Evolutionary conservation across 208 protist species (phyloP), one percentile per base, ranked within the genome.

Genomic region (Wallacemonas rigidus): DNA sequence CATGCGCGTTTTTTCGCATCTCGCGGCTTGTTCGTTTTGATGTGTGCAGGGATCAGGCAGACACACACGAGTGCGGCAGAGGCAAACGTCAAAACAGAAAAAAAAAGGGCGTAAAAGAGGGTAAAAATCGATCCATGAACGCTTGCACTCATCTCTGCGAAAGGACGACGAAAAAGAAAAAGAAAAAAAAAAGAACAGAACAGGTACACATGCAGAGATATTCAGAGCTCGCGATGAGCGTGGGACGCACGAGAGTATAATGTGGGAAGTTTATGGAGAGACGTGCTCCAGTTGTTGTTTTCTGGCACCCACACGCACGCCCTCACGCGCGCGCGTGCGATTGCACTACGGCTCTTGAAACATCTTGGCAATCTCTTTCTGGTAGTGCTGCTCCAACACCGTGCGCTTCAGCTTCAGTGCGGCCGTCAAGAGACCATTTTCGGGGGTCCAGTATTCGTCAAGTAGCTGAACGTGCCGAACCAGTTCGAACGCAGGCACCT

Each of bases 401-500:
- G 64, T 51, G 47, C 87, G 73, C 56, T 86, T 87, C 26, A 92
- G 70, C 64, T 92, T 92, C 64, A 79, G 72, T 2, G 87, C 79
- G 2, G 83, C 83, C n/a, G 87, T 92, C 50, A 91, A 56, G 1
- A 83, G 41, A 12, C 74, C 76, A 75, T 89, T 91, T 67, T 91
- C 87, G 11, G 79, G 71, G 1, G 83, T 91, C 87, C 87, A 91
- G 40, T 87, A 74, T 11, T 89, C 83, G 17, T 55, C 62, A 26
- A 88, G 17, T 1, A 88, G 41, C 0, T 54, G 72, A 50, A 88
- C 82, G 47, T 80, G 56, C 0, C 76, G 78, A 11, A 82, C 67
- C 8, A 71, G 14, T 48, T 88, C 82, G 56, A 94, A 82, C 39
- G 79, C 75, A 45, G 88, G 90, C 5, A 67, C 56, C 38, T 71